A percentile compares a stretch with the other conserved stretches of the same genome.
Evolutionary conservation across 768 basidiomycete genomes (phyloP).

Genomic region (Amanita polypyramis): DNA sequence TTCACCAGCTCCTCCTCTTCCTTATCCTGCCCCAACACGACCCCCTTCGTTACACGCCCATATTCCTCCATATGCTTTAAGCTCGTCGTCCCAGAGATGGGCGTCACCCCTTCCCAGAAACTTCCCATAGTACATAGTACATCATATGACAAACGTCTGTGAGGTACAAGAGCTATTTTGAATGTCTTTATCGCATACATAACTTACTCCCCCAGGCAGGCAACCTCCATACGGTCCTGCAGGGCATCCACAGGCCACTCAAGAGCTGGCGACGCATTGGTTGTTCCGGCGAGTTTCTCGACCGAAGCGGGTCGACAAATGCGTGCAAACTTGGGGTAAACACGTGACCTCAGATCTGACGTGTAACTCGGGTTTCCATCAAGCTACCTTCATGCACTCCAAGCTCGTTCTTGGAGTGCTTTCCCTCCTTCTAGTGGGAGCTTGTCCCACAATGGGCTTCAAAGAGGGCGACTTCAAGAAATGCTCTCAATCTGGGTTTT

Average conservation of each 20-base stretch:
- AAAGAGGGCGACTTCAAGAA: conserved; percentile 88
- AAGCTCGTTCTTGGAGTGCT: conserved; percentile 6
- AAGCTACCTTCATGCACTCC: conserved; percentile 1
- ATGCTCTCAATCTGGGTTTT: conserved; percentile 92
- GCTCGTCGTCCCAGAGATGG: conserved; percentile 67
- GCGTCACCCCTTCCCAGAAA: conserved; percentile 54
- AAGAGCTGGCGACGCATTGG: neutral
- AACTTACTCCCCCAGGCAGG: neutral
- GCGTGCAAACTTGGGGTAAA: no score
- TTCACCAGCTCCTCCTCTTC: conserved; percentile 8
- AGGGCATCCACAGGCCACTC: neutral
- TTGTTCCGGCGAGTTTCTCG: no score
- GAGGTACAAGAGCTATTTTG: neutral
- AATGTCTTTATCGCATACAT: neutral
- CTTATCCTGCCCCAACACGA: conserved; percentile 12
- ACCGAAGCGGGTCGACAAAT: no score
- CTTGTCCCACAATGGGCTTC: conserved; percentile 34
- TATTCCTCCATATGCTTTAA: conserved; percentile 62
- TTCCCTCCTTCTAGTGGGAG: conserved; percentile 7
- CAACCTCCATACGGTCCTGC: neutral
- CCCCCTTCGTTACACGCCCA: conserved; percentile 28
- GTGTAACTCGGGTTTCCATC: neutral
- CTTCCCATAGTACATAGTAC: no score
- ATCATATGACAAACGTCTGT: neutral
- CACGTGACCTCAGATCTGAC: neutral